A percentile compares a stretch with the other conserved stretches of the same genome.
Evolutionary conservation across 148 eudicot species (phyloP).

Genomic region (Rhododendron henanense): DNA sequence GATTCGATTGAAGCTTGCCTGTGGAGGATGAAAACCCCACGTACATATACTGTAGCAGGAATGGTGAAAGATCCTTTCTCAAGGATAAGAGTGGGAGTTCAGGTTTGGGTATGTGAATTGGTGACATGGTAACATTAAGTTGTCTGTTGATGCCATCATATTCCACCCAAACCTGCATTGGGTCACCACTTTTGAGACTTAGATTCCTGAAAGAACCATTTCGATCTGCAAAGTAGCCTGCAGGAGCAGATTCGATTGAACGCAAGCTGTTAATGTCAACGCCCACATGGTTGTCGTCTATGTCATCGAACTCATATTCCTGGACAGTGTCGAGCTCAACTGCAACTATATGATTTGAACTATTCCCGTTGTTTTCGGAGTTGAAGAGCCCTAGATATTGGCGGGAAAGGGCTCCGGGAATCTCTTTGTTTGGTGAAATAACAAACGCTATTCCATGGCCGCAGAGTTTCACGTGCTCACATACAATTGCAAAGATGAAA

Average conservation of each 20-base stretch:
- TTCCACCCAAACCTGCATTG: slow-evolving; percentile 27
- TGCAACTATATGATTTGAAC: slow-evolving; percentile 18
- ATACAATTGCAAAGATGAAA: neutral
- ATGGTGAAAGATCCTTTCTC: neutral
- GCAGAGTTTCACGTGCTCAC: fast-evolving
- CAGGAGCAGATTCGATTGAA: slow-evolving; percentile 4
- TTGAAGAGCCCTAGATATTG: slow-evolving; percentile 18
- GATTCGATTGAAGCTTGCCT: neutral
- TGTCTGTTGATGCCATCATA: slow-evolving; percentile 15
- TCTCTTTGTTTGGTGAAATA: neutral
- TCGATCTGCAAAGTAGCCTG: slow-evolving; percentile 8
- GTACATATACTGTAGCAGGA: neutral
- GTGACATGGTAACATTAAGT: slow-evolving; percentile 19
- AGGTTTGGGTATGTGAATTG: slow-evolving; percentile 9
- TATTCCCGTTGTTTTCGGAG: neutral
- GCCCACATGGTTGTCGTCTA: slow-evolving; percentile 23
- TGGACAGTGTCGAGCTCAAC: slow-evolving; percentile 29
- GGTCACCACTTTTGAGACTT: slow-evolving; percentile 14
- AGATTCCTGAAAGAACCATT: slow-evolving; percentile 5
- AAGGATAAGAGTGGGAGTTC: slow-evolving; percentile 12
- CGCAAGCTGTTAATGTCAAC: slow-evolving; percentile 21
- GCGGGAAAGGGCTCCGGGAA: neutral
- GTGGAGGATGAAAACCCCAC: neutral
- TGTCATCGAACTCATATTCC: neutral
- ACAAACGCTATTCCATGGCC: too few species aligned